A percentile compares a stretch with the other conserved stretches of the same genome.
phyloP scores from a whole-genome alignment of 2,329 filamentous ascomycete species.

The Aspergillus sp. region DNA sequence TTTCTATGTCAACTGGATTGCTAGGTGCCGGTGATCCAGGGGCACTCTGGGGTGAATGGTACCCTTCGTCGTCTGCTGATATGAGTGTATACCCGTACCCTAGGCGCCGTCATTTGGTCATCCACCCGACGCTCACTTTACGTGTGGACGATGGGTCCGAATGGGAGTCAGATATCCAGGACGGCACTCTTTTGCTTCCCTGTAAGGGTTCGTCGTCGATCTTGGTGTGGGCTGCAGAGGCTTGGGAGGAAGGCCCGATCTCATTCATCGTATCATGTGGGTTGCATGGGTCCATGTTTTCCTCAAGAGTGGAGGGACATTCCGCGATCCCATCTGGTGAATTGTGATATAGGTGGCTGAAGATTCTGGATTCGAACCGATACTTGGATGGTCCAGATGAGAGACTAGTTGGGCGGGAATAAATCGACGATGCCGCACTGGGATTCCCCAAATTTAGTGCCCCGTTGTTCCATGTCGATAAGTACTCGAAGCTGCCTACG shows the following conservation, averaged over 20 bases:
- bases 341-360: neutral
- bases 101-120: conserved; percentile 38
- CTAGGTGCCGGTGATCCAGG: neutral
- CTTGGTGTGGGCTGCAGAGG: neutral
- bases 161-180: too few species aligned
- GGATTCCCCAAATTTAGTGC: too few species aligned
- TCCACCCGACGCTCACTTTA: conserved; percentile 41
- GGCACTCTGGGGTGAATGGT: neutral
- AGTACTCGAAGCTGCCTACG: too few species aligned
- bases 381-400: conserved; percentile 8
- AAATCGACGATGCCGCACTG: conserved; percentile 20
- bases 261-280: neutral
- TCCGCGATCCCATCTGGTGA: neutral
- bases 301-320: too few species aligned
- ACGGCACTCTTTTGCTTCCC: too few species aligned
- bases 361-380: conserved; percentile 2
- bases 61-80: conserved; percentile 18
- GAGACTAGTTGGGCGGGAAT: conserved; percentile 22
- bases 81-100: conserved; percentile 41
- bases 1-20: neutral
- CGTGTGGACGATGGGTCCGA: conserved; percentile 16
- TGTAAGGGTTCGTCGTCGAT: too few species aligned
- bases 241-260: neutral
- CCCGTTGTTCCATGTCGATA: too few species aligned
- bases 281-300: neutral